Evolutionary conservation across 345 rosid species (phyloP), one percentile per base, ranked within the genome.

Genomic region (Kandelia obovata): DNA sequence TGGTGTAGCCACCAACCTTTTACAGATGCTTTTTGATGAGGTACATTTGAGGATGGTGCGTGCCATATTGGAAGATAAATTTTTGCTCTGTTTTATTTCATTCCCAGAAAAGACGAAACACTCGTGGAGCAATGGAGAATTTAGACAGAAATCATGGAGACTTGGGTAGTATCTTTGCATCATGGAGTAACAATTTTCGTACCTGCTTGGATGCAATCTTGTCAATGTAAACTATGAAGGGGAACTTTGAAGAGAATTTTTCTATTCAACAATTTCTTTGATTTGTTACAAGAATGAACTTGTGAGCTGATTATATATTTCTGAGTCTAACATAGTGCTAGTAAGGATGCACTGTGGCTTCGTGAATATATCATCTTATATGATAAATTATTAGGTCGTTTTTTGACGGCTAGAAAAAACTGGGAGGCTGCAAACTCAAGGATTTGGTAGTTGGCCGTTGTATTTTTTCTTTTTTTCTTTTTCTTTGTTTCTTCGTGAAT

Each of bases 1-100:
- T 64, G 64, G 62, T 74, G 66, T 72, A 70, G 68, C 77, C 79
- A 62, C 49, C 81, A 28, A 47, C 65, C 70, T 35, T 58, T 56
- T 23, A 35, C 61, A 10, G 10, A 28, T 61, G 34, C 27, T 34
- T 39, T 60, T 56, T 17, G 62, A 56, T 17, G 4, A 43, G 37
- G 7, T 67, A 25, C 13, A 59, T 60, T 55, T 47, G 21, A 52
- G n/a, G 55, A 23, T 37, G 62, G 34, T 71, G 19, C 43, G 11
- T 56, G 63, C 65, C 20, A 11, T 49, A 61, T 65, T 53, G 19
- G 70, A 52, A 39, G 57, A 60, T 46, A 52, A 69, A 61, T 64
- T 53, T 55, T 63, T 62, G 64, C 60, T 59, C 53, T 59, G 19
- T 68, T 47, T 75, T 55, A 53, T 69, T 68, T 62, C 37, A 30